These are phyloP conservation scores for Paraconiothyrium brasiliense DNA, from an alignment of 2,329 filamentous ascomycete genomes.

Conservation along the genomic window DNA sequence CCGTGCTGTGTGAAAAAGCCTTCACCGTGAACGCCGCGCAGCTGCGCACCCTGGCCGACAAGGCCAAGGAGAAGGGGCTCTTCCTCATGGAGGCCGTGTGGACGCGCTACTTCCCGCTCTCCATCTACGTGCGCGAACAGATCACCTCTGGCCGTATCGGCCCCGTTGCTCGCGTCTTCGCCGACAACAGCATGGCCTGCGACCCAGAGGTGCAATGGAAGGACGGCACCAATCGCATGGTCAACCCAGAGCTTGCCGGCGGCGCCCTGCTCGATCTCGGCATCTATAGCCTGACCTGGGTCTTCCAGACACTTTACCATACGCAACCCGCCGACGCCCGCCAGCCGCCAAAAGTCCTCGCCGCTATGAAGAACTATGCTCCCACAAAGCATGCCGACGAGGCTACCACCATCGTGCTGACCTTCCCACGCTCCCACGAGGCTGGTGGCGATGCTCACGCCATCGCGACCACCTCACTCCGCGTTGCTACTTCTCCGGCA, in stretches of 20 bases:
- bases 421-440: constrained; percentile 70
- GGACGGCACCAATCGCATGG: constrained; percentile 72
- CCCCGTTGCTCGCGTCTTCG: constrained; percentile 64
- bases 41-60: constrained; percentile 74
- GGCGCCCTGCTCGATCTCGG: constrained; percentile 85
- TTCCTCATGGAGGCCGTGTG: constrained; percentile 73
- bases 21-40: constrained; percentile 86
- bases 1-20: constrained; percentile 90
- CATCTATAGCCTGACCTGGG: constrained; percentile 89
- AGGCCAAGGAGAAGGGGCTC: constrained; percentile 73
- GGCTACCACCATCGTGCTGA: constrained; percentile 78
- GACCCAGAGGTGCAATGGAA: constrained; percentile 67
- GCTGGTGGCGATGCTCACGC: constrained; percentile 70
- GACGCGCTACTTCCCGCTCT: constrained; percentile 89
- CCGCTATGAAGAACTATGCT: constrained; percentile 76
- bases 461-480: constrained; percentile 65
- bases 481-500: constrained; percentile 63
- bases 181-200: constrained; percentile 68
- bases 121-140: constrained; percentile 76
- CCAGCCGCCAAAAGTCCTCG: constrained; percentile 72
- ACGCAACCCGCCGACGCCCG: constrained; percentile 71
- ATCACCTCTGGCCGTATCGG: constrained; percentile 65
- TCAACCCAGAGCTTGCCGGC: constrained; percentile 83
- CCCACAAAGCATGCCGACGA: constrained; percentile 78
- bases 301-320: constrained; percentile 89